phyloP scores from a whole-genome alignment of 148 eudicot species.

The Amaranthus hypochondriacus region DNA sequence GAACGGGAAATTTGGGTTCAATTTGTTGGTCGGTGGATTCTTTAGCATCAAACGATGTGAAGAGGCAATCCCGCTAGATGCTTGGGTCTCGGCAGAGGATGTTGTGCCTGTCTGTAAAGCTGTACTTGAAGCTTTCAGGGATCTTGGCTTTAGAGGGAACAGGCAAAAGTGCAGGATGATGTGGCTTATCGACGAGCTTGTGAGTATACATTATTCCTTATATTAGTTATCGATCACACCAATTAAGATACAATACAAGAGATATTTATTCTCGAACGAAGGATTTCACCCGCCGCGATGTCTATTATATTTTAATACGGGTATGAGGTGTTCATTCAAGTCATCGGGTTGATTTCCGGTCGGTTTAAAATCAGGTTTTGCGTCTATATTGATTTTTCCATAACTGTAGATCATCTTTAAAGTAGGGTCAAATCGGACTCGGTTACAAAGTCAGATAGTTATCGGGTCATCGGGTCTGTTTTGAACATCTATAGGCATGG shows the following conservation, averaged over 20 bases:
- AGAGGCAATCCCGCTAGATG: conserved; percentile 91
- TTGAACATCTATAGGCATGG: too few relatives aligned
- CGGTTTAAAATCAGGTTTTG: too few relatives aligned
- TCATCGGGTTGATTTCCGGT: too few relatives aligned
- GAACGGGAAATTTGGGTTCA: conserved; percentile 75
- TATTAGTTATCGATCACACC: background rate
- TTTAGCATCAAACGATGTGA: conserved; percentile 89
- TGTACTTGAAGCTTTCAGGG: conserved; percentile 82
- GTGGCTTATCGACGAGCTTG: conserved; percentile 98
- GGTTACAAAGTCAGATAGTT: too few relatives aligned
- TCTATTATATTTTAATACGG: too few relatives aligned
- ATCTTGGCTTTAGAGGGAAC: conserved; percentile 90
- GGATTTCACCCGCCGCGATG: too few relatives aligned
- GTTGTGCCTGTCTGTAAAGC: conserved; percentile 65
- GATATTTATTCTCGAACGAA: too few relatives aligned
- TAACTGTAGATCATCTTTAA: too few relatives aligned
- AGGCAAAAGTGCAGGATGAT: conserved; percentile 92
- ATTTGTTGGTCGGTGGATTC: conserved; percentile 90
- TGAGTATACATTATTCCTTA: conserved; percentile 30
- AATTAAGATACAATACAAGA: background rate
- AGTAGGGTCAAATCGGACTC: too few relatives aligned
- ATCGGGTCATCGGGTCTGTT: too few relatives aligned
- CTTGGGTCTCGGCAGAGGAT: conserved; percentile 91
- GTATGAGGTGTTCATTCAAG: too few relatives aligned
- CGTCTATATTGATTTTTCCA: too few relatives aligned